phyloP scores from a whole-genome alignment of 2,329 filamentous ascomycete species.

The Rugonectria rugulosa region DNA sequence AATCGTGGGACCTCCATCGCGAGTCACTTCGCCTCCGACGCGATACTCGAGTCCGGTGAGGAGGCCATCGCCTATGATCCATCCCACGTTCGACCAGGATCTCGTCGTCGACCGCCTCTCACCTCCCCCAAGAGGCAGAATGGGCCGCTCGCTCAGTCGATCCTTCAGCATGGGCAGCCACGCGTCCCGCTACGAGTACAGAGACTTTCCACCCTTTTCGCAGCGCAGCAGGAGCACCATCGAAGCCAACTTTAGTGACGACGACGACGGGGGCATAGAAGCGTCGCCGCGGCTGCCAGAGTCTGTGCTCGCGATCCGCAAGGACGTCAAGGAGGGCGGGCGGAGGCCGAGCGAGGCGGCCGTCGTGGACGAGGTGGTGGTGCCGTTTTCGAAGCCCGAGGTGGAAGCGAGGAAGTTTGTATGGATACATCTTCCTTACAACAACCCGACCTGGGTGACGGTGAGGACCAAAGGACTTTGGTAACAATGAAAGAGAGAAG shows the following conservation, averaged over 20 bases:
- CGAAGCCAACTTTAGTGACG: slow-evolving; percentile 32
- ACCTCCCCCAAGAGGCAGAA: slow-evolving; percentile 42
- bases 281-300: slow-evolving; percentile 44
- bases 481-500: neutral
- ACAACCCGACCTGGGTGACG: slow-evolving; percentile 66
- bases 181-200: slow-evolving; percentile 41
- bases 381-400: slow-evolving; percentile 44
- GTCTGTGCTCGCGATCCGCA: slow-evolving; percentile 42
- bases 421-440: slow-evolving; percentile 66
- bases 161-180: slow-evolving; percentile 46
- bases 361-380: slow-evolving; percentile 39
- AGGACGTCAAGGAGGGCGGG: slow-evolving; percentile 29
- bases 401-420: slow-evolving; percentile 56
- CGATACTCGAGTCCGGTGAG: slow-evolving; percentile 41
- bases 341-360: slow-evolving; percentile 38
- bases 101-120: slow-evolving; percentile 49
- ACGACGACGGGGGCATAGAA: slow-evolving; percentile 42
- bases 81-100: slow-evolving; percentile 48
- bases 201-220: slow-evolving; percentile 47
- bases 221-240: slow-evolving; percentile 45
- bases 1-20: slow-evolving; percentile 37
- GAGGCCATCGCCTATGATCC: slow-evolving; percentile 44
- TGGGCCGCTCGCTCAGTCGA: slow-evolving; percentile 43
- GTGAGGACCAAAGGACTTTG: slow-evolving; percentile 41
- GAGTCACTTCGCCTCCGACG: slow-evolving; percentile 39